Conservation (phyloP, 179 eudicot genomes). For the Silene vulgaris region DNA sequence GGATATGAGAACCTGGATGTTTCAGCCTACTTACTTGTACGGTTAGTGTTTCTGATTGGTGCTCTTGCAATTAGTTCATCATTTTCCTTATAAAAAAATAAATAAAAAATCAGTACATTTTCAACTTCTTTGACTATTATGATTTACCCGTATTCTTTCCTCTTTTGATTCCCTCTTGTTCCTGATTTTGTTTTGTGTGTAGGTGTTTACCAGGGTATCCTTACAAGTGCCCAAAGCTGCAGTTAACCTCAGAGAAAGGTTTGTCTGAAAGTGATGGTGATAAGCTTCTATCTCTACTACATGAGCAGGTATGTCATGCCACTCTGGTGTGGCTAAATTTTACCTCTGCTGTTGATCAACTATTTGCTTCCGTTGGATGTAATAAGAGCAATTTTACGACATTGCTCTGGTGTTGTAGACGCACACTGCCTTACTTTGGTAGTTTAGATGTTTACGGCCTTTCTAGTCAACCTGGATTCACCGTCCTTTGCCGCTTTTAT, state of each 20-base stretch:
- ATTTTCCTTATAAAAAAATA: too few relatives aligned
- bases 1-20: slow-evolving; percentile 80
- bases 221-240: slow-evolving; percentile 82
- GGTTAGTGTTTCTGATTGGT: slow-evolving; percentile 39
- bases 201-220: slow-evolving; percentile 95
- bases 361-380: neutral
- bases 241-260: slow-evolving; percentile 65
- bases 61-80: neutral
- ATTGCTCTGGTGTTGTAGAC: neutral
- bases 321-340: neutral
- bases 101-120: neutral
- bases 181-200: slow-evolving; percentile 5
- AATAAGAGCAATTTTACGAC: neutral
- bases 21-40: slow-evolving; percentile 74
- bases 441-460: neutral
- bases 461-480: neutral
- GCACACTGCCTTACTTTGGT: neutral
- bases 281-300: slow-evolving; percentile 65
- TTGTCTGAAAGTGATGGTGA: slow-evolving; percentile 69
- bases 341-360: neutral
- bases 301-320: slow-evolving; percentile 62
- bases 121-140: slow-evolving; percentile 10
- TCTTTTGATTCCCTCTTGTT: neutral
- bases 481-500: neutral
- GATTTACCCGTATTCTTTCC: slow-evolving; percentile 2